Conservation (phyloP, 2,329 filamentous ascomycete genomes). For the Xylariaceae sp. region DNA sequence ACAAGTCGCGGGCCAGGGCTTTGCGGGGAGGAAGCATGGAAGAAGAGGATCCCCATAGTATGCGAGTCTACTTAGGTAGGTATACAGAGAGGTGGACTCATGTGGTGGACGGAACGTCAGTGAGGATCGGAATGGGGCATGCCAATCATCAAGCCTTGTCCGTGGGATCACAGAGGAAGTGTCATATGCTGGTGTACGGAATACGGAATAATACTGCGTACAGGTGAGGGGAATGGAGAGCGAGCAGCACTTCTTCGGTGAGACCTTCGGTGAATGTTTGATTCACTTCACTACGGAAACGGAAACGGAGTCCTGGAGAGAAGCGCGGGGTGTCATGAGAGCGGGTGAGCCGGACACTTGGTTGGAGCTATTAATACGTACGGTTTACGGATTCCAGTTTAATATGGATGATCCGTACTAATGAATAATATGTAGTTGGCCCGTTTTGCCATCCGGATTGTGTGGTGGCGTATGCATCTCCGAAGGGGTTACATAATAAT, state of each 20-base stretch:
- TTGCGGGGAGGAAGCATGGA: conserved; percentile 7
- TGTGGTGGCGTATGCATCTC: no score
- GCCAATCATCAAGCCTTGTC: conserved; percentile 5
- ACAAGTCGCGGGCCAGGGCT: conserved; percentile 7
- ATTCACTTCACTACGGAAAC: no score
- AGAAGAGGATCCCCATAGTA: conserved; percentile 16
- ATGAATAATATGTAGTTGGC: no score
- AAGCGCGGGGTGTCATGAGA: no score
- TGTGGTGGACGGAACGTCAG: neutral
- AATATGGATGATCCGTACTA: no score
- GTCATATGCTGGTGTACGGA: neutral
- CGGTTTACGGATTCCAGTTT: no score
- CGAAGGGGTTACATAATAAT: no score
- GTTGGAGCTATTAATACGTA: no score
- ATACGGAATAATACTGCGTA: neutral
- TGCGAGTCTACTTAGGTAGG: neutral
- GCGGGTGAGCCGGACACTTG: no score
- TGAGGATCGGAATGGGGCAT: neutral
- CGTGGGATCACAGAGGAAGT: neutral
- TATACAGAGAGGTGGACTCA: conserved; percentile 3
- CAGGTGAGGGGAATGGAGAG: neutral
- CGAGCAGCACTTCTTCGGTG: neutral
- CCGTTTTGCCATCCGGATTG: neutral
- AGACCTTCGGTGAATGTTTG: neutral
- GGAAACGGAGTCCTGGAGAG: no score